phyloP scores from a whole-genome alignment of 371 early-diverging fungal genomes.

The Dipsacomyces acuminosporus region DNA sequence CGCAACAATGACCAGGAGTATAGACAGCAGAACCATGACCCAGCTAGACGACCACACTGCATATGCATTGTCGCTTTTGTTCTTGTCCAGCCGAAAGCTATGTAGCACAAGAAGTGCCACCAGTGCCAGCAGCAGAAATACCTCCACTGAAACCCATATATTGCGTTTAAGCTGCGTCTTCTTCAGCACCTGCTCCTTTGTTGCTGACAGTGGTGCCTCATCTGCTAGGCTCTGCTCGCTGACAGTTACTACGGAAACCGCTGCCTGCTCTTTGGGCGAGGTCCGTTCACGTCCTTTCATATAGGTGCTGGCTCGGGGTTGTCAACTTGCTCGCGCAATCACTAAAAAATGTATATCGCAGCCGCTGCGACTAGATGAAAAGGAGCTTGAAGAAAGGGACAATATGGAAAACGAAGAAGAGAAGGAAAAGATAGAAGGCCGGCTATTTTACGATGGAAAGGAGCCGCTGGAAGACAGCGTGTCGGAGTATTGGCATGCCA shows the following conservation, averaged over 20 bases:
- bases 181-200: slow-evolving; percentile 21
- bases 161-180: slow-evolving; percentile 13
- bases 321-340: too few relatives aligned
- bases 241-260: too few relatives aligned
- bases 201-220: slow-evolving; percentile 13
- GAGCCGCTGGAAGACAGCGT: not conserved
- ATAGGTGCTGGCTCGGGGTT: too few relatives aligned
- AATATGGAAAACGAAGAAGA: not conserved
- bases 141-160: slow-evolving; percentile 21
- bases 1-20: slow-evolving; percentile 30
- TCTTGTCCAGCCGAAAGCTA: slow-evolving; percentile 30
- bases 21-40: slow-evolving; percentile 40
- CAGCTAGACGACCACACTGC: slow-evolving; percentile 43
- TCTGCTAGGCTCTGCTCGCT: too few relatives aligned
- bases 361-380: too few relatives aligned
- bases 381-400: not conserved
- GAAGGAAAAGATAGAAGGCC: not conserved
- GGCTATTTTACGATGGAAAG: not conserved
- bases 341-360: too few relatives aligned
- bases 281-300: too few relatives aligned
- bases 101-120: slow-evolving; percentile 31
- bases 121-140: slow-evolving; percentile 19
- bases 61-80: slow-evolving; percentile 21
- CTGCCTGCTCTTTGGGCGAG: not conserved
- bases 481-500: too few relatives aligned